Evolutionary conservation across 352 stramenopile species (phyloP).

Genomic region (Aphanomyces astaci): DNA sequence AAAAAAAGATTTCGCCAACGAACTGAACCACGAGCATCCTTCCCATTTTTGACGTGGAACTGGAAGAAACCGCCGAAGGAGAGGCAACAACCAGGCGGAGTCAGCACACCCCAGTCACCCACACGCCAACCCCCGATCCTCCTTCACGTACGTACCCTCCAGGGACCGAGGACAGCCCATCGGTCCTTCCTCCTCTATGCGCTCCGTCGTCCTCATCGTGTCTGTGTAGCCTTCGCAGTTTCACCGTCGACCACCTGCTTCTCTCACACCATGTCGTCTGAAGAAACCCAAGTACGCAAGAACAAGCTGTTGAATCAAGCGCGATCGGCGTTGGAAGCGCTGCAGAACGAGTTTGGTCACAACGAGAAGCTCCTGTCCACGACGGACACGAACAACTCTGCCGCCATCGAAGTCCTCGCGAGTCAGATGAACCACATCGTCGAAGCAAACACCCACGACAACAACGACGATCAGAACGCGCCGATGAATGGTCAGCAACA

Average conservation of each 20-base stretch:
- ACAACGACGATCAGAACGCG: constrained; percentile 11
- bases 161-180: not conserved
- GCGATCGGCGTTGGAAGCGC: not conserved
- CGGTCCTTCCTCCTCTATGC: not conserved
- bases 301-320: constrained; percentile 9
- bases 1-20: constrained; percentile 16
- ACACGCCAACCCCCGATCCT: not conserved
- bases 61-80: constrained; percentile 22
- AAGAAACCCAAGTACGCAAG: not conserved
- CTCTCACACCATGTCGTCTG: not conserved
- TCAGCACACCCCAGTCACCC: not conserved
- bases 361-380: not conserved
- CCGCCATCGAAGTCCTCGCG: constrained; percentile 13
- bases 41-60: constrained; percentile 23
- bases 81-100: not conserved
- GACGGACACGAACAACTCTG: not conserved
- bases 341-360: constrained; percentile 8
- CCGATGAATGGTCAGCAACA: constrained; percentile 16
- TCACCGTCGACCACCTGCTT: no score
- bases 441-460: no score
- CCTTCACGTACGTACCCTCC: not conserved
- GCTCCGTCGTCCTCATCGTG: not conserved
- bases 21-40: constrained; percentile 4
- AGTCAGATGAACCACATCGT: constrained; percentile 22
- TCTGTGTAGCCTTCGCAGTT: not conserved